Evolutionary conservation across 768 basidiomycete genomes (phyloP).

Genomic region (Auricularia sp.): DNA sequence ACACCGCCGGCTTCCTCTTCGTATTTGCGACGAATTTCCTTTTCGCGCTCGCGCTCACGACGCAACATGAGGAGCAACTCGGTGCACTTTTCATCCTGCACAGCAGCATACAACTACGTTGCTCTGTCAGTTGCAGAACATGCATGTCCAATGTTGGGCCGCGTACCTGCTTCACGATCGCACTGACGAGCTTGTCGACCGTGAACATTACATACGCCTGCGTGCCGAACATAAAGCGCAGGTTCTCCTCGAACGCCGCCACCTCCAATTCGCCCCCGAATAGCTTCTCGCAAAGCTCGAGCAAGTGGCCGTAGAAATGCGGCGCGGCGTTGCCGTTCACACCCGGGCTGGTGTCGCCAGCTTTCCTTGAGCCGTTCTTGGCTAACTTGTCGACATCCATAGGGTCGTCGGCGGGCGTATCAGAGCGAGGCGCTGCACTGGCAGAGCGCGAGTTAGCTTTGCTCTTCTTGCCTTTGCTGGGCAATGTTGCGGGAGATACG

Average conservation of each 20-base stretch:
- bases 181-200: conserved; percentile 80
- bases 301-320: conserved; percentile 71
- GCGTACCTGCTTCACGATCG: conserved; percentile 79
- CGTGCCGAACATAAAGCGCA: conserved; percentile 79
- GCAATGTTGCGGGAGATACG: not conserved
- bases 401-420: not conserved
- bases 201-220: conserved; percentile 86
- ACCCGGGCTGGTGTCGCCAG: not conserved
- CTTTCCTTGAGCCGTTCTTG: not conserved
- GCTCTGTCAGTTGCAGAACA: not conserved
- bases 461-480: not conserved
- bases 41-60: conserved; percentile 40
- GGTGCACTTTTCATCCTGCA: conserved; percentile 60
- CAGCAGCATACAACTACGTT: conserved; percentile 48
- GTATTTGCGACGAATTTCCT: not conserved
- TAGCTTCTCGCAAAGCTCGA: conserved; percentile 79
- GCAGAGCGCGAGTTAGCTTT: not conserved
- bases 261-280: conserved; percentile 92
- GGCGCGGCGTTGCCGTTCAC: conserved; percentile 33
- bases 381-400: not conserved
- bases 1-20: not conserved
- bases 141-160: not conserved
- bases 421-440: conserved; percentile 5
- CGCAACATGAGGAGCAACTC: conserved; percentile 63
- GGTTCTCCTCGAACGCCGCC: conserved; percentile 78